A percentile compares a stretch with the other conserved stretches of the same genome.
These are phyloP conservation scores for Nannochloropsis salina DNA, from an alignment of 108 stramenopile species.

Conservation along the genomic window DNA sequence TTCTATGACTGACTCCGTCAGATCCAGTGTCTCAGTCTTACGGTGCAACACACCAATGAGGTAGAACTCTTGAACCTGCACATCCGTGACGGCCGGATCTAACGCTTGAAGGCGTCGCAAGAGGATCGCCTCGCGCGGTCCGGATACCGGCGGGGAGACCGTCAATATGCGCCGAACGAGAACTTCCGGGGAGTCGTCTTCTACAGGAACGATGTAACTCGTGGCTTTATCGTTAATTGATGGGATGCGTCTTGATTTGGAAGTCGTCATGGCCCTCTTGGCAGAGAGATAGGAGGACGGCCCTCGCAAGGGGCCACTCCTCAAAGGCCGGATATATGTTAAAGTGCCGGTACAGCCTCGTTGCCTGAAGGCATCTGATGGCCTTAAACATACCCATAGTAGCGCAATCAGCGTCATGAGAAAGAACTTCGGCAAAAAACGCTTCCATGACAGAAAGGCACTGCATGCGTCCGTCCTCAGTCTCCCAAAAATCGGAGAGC, in stretches of 20 bases:
- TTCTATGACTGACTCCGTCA: background rate
- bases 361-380: no score
- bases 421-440: no score
- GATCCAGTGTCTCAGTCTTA: background rate
- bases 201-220: background rate
- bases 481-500: no score
- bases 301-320: no score
- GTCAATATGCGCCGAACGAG: background rate
- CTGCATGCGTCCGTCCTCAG: no score
- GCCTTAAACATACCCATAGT: no score
- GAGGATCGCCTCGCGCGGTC: background rate
- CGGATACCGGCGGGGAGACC: background rate
- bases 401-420: no score
- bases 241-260: background rate
- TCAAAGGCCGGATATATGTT: no score
- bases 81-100: background rate
- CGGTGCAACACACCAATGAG: background rate
- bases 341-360: no score
- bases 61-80: conserved; percentile 6
- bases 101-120: conserved; percentile 5
- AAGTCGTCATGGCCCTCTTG: conserved; percentile 2
- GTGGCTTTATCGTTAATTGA: background rate
- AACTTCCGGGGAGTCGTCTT: background rate
- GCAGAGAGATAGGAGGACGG: no score
- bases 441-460: no score